phyloP scores from a whole-genome alignment of 352 stramenopile genomes.

The Peronosclerospora sorghi region DNA sequence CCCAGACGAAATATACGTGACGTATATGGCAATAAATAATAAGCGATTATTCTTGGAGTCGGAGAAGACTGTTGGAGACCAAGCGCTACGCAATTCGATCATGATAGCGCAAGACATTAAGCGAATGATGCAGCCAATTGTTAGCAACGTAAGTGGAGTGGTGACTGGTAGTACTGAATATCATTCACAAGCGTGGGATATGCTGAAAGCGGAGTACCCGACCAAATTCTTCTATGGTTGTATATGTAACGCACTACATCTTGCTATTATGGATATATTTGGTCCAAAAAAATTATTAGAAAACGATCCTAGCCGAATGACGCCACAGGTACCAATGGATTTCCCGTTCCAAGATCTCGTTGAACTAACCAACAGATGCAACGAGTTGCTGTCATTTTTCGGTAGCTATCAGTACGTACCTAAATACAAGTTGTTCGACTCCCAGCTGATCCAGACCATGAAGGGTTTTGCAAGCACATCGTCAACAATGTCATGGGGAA shows the following conservation, averaged over 20 bases:
- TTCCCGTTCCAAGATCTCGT: slow-evolving; percentile 76
- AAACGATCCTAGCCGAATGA: slow-evolving; percentile 53
- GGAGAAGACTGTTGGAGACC: slow-evolving; percentile 43
- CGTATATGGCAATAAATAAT: slow-evolving; percentile 69
- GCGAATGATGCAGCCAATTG: slow-evolving; percentile 65
- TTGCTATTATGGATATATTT: slow-evolving; percentile 80
- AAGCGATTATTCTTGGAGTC: slow-evolving; percentile 76
- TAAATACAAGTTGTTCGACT: slow-evolving; percentile 70
- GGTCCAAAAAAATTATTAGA: slow-evolving; percentile 55
- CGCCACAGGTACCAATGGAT: slow-evolving; percentile 53
- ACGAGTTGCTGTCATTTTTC: slow-evolving; percentile 69
- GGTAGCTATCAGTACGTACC: slow-evolving; percentile 67
- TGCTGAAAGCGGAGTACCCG: slow-evolving; percentile 74
- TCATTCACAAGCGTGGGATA: slow-evolving; percentile 66
- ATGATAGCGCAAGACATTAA: slow-evolving; percentile 79
- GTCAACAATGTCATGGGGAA: slow-evolving; percentile 54
- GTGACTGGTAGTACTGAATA: slow-evolving; percentile 68
- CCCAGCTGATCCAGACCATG: slow-evolving; percentile 63
- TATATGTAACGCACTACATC: slow-evolving; percentile 66
- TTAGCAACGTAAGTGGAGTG: slow-evolving; percentile 54
- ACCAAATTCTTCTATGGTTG: slow-evolving; percentile 84
- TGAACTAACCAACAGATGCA: slow-evolving; percentile 62
- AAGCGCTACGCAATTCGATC: slow-evolving; percentile 65
- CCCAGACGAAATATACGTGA: slow-evolving; percentile 56
- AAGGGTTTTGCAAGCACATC: slow-evolving; percentile 60